phyloP scores from a whole-genome alignment of 805 yeast genomes.

The Soucietia sequanensis region DNA sequence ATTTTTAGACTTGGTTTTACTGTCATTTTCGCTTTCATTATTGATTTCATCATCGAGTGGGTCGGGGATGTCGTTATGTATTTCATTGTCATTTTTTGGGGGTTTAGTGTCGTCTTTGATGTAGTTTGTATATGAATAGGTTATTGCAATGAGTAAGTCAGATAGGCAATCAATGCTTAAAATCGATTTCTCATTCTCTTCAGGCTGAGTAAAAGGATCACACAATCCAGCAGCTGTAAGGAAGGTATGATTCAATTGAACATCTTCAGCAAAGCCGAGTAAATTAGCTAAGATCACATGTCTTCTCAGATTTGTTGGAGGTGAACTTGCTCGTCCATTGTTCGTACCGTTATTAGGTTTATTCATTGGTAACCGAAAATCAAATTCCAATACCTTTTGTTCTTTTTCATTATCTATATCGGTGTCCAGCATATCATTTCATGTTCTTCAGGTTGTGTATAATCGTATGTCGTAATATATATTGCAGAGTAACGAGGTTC shows the following conservation, averaged over 20 bases:
- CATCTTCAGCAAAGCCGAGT: constrained; percentile 12
- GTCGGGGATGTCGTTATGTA: background rate
- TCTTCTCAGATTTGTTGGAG: too few species aligned
- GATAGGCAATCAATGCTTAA: constrained; percentile 58
- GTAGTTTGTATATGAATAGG: constrained; percentile 17
- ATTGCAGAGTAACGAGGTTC: too few species aligned
- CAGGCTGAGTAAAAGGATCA: constrained; percentile 73
- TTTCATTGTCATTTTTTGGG: constrained; percentile 4
- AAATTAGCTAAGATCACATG: too few species aligned
- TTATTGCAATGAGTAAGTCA: constrained; percentile 47
- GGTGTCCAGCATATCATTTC: constrained; percentile 19
- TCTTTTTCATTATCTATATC: constrained; percentile 14
- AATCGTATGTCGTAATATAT: too few species aligned
- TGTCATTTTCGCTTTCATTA: background rate
- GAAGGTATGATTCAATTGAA: constrained; percentile 14
- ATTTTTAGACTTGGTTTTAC: background rate
- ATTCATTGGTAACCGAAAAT: constrained; percentile 13
- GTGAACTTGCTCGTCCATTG: too few species aligned
- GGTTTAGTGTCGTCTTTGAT: constrained; percentile 1
- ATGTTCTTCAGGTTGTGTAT: too few species aligned
- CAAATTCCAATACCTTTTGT: constrained; percentile 13
- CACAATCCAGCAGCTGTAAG: constrained; percentile 23
- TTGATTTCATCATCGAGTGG: background rate
- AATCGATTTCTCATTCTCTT: constrained; percentile 51
- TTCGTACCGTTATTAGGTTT: constrained; percentile 9